A percentile compares a stretch with the other conserved stretches of the same genome.
Conservation (phyloP, 2,329 filamentous ascomycete species). For the Parastagonospora nodorum region DNA sequence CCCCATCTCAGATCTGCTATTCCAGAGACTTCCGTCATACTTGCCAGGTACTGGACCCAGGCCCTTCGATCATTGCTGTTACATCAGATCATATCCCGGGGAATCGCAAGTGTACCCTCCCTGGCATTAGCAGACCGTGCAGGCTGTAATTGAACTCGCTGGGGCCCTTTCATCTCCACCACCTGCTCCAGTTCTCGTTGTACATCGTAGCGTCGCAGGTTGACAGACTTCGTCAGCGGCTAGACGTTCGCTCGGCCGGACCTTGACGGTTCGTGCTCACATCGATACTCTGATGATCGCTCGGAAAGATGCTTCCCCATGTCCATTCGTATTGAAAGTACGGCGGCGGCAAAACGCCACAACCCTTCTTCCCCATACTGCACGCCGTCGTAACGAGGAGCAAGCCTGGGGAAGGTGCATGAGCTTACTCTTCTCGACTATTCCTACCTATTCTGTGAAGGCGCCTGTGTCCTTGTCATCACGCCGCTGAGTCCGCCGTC, state of each 20-base stretch:
- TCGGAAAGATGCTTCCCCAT: slow-evolving; percentile 29
- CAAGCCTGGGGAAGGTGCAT: slow-evolving; percentile 29
- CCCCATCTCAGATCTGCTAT: slow-evolving; percentile 27
- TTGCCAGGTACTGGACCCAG: slow-evolving; percentile 32
- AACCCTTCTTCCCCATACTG: slow-evolving; percentile 33
- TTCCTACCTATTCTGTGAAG: slow-evolving; percentile 36
- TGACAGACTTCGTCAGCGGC: slow-evolving; percentile 35
- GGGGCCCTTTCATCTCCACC: slow-evolving; percentile 20
- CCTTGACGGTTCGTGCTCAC: slow-evolving; percentile 23
- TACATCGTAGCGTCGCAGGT: slow-evolving; percentile 35
- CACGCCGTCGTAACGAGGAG: slow-evolving; percentile 37
- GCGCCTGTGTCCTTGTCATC: slow-evolving; percentile 31
- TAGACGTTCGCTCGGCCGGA: slow-evolving; percentile 12
- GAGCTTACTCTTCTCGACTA: slow-evolving; percentile 26
- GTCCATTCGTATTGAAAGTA: slow-evolving; percentile 18
- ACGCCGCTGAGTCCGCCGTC: slow-evolving; percentile 36
- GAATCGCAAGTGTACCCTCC: slow-evolving; percentile 21
- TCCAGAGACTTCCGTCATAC: slow-evolving; percentile 29
- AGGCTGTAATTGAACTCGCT: slow-evolving; percentile 31
- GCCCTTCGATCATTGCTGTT: slow-evolving; percentile 21
- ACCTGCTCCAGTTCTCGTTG: slow-evolving; percentile 17
- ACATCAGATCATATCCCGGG: slow-evolving; percentile 26
- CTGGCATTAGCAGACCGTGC: slow-evolving; percentile 27
- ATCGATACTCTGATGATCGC: slow-evolving; percentile 30
- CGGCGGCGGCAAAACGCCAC: slow-evolving; percentile 34